Evolutionary conservation across 495 filamentous ascomycete genomes (phyloP), one percentile per base, ranked within the genome.

Genomic region (Durotheca rogersii): DNA sequence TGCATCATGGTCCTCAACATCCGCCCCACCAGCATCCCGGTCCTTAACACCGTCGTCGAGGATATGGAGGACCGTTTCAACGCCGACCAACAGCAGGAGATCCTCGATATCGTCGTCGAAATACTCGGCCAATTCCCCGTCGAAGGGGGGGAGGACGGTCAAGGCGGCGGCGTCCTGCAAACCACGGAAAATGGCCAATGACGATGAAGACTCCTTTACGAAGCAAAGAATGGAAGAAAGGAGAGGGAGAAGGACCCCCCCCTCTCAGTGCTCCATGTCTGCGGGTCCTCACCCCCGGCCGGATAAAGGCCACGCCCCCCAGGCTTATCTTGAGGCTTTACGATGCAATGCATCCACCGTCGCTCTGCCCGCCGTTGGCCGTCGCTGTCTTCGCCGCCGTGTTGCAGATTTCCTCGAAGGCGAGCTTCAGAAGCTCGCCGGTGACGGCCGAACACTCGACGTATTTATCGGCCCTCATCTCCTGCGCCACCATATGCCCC

Each of bases 391-490:
- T 78, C 9, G 76, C 77, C 2, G 86, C 87, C n/a, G 84, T 80
- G 47, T 69, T 74, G 41, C 84, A 86, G n/a, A 91, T 75, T 67
- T 91, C 87, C 61, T 90, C 86, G 59, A 87, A 87, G 0, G 80
- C 82, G 65, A 87, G 79, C 47, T 72, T 65, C 45, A 90, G 68
- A 43, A 90, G 69, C 69, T 96, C 89, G 2, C 90, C 90, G n/a
- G 88, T 94, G 17, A 86, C 67, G 23, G 90, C 89, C 11, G 88
- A 93, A 66, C 90, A 96, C 62, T 96, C 90, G 38, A 89, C 86
- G 69, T 96, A 96, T 32, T 81, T 80, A 76, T 96, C 90, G 65
- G 84, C 88, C 37, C 88, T 74, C 70, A 94, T 80, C 62, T 87
- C 86, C 60, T 91, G 87, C 9, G 90, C 86, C 25, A 88, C 73